Conservation (phyloP, 345 rosid species). For the Citrus hindsii region DNA sequence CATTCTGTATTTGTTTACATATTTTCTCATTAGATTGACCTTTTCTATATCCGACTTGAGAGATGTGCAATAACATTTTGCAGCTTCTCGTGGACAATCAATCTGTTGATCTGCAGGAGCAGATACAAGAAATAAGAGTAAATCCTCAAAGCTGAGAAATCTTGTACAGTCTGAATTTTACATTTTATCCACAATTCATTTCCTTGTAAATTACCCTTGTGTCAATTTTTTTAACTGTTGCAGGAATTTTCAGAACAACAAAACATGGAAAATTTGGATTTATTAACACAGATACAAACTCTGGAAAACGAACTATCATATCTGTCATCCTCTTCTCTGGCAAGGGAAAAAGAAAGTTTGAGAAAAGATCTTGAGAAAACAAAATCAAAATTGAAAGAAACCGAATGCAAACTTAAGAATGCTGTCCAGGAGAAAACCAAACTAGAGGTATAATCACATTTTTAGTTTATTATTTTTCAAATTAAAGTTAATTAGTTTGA, state of each 20-base stretch:
- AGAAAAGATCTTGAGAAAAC: slow-evolving; percentile 87
- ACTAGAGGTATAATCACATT: slow-evolving; percentile 63
- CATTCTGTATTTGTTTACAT: not conserved
- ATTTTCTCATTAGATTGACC: not conserved
- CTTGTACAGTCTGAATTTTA: slow-evolving; percentile 8
- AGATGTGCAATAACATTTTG: slow-evolving; percentile 7
- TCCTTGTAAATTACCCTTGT: not conserved
- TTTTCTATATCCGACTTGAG: not conserved
- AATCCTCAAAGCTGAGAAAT: slow-evolving; percentile 47
- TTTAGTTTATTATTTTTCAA: not conserved
- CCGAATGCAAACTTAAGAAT: slow-evolving; percentile 79
- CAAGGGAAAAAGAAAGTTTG: slow-evolving; percentile 71
- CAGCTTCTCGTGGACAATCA: slow-evolving; percentile 52
- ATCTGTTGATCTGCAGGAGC: slow-evolving; percentile 46
- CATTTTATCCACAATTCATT: not conserved
- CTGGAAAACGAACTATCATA: slow-evolving; percentile 69
- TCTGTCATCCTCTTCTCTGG: slow-evolving; percentile 59
- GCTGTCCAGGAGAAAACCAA: slow-evolving; percentile 90
- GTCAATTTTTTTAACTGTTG: slow-evolving; percentile 8
- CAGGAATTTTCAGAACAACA: slow-evolving; percentile 58
- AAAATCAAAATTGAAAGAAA: slow-evolving; percentile 73
- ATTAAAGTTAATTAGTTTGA: not conserved
- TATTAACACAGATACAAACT: slow-evolving; percentile 52
- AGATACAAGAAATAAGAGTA: slow-evolving; percentile 41
- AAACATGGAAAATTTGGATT: slow-evolving; percentile 49